Evolutionary conservation across 352 stramenopile genomes (phyloP), one percentile per base, ranked within the genome.

Genomic region (Globisporangium uncinulatum): DNA sequence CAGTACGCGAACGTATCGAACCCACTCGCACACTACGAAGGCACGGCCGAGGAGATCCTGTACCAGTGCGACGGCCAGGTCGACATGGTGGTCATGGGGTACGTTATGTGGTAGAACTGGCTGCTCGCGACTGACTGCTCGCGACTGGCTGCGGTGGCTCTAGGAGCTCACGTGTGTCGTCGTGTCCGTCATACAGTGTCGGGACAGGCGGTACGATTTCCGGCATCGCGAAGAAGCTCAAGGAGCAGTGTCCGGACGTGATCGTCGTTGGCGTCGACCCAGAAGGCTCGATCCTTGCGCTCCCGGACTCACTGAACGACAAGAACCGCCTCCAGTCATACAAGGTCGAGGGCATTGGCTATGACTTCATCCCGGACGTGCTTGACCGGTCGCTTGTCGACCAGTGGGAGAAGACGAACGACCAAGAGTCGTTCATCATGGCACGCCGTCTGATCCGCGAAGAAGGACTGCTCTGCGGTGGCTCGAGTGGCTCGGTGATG

Each of bases 1-100:
- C 96, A 99, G 65, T 99, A 98, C 66, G 71, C 81, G 14, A 99
- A 99, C 72, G 81, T 79, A 6, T 92, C 86, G 11, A 99, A 99
- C 83, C 93, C 95, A 8, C 68, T 96, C 44, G 91, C 95, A 20
- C 96, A 99, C 70, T 97, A 97, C 60, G 87, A 98, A 55, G 95
- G 83, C 51, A 98, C 95, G 31, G 95, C 90, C 0, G 87, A 97
- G 60, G 95, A 99, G 76, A 89, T 99, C 56, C 73, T 97, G 56
- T 63, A 89, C 19, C 86, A 98, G 61, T 92, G 85, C 29, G 83
- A 95, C 60, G 91, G 92, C 34, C 88, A 97, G 60, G 77, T 99
- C 32, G 95, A 98, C 64, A 97, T 98, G 75, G 65, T 98, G 36
- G 94, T 99, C 11, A 83, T 95, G 39, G 95, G 89, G 37, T 42